These are phyloP conservation scores for Botryotinia globosa DNA, from an alignment of 2,329 filamentous ascomycete species.

Conservation along the genomic window DNA sequence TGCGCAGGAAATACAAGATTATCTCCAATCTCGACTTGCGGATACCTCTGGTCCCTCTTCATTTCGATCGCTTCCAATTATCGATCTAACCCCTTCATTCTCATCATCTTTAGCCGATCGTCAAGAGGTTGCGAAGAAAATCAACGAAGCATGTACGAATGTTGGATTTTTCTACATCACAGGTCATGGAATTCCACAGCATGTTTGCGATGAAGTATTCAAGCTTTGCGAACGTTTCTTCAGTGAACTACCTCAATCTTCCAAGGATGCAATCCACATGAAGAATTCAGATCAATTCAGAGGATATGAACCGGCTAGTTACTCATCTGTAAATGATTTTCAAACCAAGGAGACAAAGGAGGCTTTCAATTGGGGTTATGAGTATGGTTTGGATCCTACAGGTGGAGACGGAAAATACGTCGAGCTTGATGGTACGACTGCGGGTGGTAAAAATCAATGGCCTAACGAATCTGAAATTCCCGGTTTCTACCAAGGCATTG, in stretches of 20 bases:
- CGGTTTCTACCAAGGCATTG: constrained; percentile 36
- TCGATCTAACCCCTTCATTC: constrained; percentile 36
- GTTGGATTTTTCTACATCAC: constrained; percentile 41
- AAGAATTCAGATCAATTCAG: constrained; percentile 42
- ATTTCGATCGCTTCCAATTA: constrained; percentile 35
- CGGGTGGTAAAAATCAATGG: constrained; percentile 34
- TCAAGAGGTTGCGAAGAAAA: constrained; percentile 32
- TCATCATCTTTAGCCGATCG: constrained; percentile 30
- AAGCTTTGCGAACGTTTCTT: constrained; percentile 48
- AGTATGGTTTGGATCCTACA: constrained; percentile 35
- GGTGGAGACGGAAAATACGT: constrained; percentile 38
- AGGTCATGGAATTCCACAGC: constrained; percentile 46
- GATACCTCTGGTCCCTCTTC: constrained; percentile 25
- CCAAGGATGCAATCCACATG: constrained; percentile 44
- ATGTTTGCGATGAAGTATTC: constrained; percentile 44
- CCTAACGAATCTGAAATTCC: constrained; percentile 33
- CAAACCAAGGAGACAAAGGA: constrained; percentile 49
- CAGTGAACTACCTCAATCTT: constrained; percentile 43
- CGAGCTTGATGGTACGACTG: constrained; percentile 34
- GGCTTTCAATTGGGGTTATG: constrained; percentile 39
- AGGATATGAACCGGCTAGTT: constrained; percentile 50
- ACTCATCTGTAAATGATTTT: constrained; percentile 46
- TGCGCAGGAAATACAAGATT: constrained; percentile 33
- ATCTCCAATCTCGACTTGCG: constrained; percentile 31
- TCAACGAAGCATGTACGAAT: constrained; percentile 34